phyloP scores from a whole-genome alignment of 208 protist species.

The Zelonia costaricensis region DNA sequence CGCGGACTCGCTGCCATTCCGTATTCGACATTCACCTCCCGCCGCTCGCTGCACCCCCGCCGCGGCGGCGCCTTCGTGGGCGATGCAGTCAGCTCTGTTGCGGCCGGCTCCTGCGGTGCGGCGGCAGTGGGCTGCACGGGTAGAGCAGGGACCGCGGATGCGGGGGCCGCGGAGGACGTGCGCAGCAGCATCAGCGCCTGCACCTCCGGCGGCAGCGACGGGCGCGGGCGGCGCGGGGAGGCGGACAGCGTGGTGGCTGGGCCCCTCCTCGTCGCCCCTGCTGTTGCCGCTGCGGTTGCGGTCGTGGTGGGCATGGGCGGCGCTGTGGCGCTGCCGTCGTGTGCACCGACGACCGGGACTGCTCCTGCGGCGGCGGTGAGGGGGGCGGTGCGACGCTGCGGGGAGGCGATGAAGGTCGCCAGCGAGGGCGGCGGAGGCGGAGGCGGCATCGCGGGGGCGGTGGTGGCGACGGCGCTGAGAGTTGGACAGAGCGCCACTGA shows the following conservation, averaged over 20 bases:
- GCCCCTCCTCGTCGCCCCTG: too few species aligned
- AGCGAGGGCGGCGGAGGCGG: background rate
- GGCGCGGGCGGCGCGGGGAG: background rate
- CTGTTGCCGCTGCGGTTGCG: too few species aligned
- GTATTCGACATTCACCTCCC: conserved; percentile 21
- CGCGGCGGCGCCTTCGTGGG: background rate
- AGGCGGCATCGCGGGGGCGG: background rate
- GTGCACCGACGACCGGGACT: too few species aligned
- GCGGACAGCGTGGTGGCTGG: background rate
- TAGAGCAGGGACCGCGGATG: too few species aligned
- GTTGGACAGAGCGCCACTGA: too few species aligned
- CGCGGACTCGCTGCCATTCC: background rate
- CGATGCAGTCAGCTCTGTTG: background rate
- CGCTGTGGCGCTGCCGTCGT: too few species aligned
- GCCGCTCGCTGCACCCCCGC: conserved; percentile 25
- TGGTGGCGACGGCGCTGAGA: background rate
- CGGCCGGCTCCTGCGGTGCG: background rate
- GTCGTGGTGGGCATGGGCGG: too few species aligned
- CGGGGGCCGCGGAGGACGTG: background rate
- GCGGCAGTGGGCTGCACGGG: too few species aligned
- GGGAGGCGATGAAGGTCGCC: conserved; percentile 15
- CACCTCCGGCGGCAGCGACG: conserved; percentile 17
- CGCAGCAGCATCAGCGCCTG: conserved; percentile 19
- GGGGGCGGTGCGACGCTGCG: conserved; percentile 2
- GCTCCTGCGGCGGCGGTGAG: background rate